Conservation (phyloP, 306 rosid genomes). For the Spatholobus suberectus region DNA sequence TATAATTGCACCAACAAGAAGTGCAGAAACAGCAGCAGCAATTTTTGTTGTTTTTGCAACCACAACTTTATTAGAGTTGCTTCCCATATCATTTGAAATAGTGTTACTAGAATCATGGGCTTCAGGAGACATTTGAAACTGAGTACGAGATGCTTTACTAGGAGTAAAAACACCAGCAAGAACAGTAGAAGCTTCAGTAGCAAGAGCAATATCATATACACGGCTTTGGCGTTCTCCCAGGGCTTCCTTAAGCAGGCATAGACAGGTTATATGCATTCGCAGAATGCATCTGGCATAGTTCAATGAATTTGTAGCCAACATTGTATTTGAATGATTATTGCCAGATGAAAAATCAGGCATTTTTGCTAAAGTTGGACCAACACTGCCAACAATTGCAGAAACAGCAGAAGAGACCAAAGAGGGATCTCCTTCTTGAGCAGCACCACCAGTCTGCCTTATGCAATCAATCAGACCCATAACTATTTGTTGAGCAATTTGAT, state of each 20-base stretch:
- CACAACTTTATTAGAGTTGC: conserved; percentile 53
- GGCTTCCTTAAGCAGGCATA: conserved; percentile 93
- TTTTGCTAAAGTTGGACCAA: conserved; percentile 71
- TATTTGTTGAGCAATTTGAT: conserved; percentile 79
- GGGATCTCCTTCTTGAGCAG: conserved; percentile 99
- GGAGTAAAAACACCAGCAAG: conserved; percentile 78
- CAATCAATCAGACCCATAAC: conserved; percentile 79
- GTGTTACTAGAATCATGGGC: conserved; percentile 62
- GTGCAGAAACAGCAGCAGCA: conserved; percentile 92
- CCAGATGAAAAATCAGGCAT: conserved; percentile 67
- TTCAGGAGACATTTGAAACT: conserved; percentile 82
- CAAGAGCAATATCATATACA: conserved; percentile 97
- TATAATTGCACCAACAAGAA: conserved; percentile 79
- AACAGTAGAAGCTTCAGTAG: conserved; percentile 83
- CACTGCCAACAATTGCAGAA: conserved; percentile 80
- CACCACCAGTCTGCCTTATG: conserved; percentile 96
- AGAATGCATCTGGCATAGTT: conserved; percentile 72
- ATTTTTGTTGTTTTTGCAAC: conserved; percentile 69
- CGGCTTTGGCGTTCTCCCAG: conserved; percentile 97
- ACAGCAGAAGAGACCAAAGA: conserved; percentile 92
- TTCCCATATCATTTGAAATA: conserved; percentile 58
- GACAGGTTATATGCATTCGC: conserved; percentile 76
- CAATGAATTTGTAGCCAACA: conserved; percentile 61
- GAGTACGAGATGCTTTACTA: conserved; percentile 84
- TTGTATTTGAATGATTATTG: conserved; percentile 53